These are phyloP conservation scores for Balakata baccata DNA, from an alignment of 345 rosid genomes.

Conservation along the genomic window DNA sequence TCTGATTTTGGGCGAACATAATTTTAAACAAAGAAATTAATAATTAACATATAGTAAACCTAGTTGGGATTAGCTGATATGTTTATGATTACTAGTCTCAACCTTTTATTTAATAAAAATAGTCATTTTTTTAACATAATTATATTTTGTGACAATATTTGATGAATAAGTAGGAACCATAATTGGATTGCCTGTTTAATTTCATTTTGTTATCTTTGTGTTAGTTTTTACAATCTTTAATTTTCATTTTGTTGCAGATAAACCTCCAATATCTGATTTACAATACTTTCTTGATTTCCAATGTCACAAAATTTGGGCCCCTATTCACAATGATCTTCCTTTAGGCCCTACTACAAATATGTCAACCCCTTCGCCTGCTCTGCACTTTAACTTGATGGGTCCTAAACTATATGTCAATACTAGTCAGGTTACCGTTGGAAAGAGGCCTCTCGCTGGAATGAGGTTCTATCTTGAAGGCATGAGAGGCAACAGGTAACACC, in stretches of 20 bases:
- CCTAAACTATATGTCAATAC: slow-evolving; percentile 86
- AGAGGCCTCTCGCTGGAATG: slow-evolving; percentile 71
- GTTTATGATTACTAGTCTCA: no score
- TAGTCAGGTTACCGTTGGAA: slow-evolving; percentile 58
- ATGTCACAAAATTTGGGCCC: slow-evolving; percentile 80
- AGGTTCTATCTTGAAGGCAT: slow-evolving; percentile 86
- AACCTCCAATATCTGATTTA: slow-evolving; percentile 73
- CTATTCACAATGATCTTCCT: slow-evolving; percentile 84
- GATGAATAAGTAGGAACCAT: no score
- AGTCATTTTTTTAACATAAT: no score
- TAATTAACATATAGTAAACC: no score
- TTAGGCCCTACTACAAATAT: slow-evolving; percentile 69
- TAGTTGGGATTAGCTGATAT: no score
- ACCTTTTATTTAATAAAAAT: no score
- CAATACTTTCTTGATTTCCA: slow-evolving; percentile 75
- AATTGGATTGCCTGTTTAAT: no score
- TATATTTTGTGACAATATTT: no score
- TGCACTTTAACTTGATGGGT: slow-evolving; percentile 65
- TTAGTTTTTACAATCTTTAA: not conserved
- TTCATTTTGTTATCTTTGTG: not conserved
- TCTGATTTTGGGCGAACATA: no score
- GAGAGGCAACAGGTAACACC: slow-evolving; percentile 72
- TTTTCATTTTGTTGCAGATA: slow-evolving; percentile 47
- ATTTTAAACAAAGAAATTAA: no score
- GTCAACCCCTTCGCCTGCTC: slow-evolving; percentile 53